Percentiles rank a stretch among this genome's conserved stretches.
phyloP scores from a whole-genome alignment of 2,329 filamentous ascomycete genomes.

The Fonsecaea nubica region DNA sequence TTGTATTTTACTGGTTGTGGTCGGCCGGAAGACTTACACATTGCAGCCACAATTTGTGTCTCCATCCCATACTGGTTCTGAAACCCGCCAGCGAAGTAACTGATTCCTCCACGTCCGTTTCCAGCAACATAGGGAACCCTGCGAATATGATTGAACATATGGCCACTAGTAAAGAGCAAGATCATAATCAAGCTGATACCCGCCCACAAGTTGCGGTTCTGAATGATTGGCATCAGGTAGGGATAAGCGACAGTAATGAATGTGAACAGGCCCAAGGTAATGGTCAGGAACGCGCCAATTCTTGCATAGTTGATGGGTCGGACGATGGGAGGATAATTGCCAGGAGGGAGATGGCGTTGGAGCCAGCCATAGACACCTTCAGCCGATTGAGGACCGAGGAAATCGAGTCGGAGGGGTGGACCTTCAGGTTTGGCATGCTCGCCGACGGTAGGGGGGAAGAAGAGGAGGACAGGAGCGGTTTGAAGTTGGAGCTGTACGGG shows the following conservation, averaged over 20 bases:
- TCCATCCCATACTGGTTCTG: conserved; percentile 93
- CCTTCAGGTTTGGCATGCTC: conserved; percentile 74
- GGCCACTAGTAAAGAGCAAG: conserved; percentile 90
- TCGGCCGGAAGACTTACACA: conserved; percentile 70
- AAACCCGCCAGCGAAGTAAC: conserved; percentile 89
- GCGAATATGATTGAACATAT: conserved; percentile 99
- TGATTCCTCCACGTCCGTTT: conserved; percentile 83
- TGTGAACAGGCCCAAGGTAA: conserved; percentile 73
- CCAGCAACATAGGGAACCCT: conserved; percentile 91
- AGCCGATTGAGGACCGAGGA: conserved; percentile 76
- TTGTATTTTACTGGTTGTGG: neutral
- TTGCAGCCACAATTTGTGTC: conserved; percentile 90
- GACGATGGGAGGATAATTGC: conserved; percentile 72
- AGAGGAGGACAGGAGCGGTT: conserved; percentile 87
- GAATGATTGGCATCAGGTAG: conserved; percentile 79
- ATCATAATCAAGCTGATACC: conserved; percentile 86
- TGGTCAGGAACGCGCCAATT: conserved; percentile 70
- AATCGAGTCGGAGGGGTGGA: conserved; percentile 82
- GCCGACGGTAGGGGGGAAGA: conserved; percentile 85
- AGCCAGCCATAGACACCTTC: conserved; percentile 83
- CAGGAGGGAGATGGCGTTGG: conserved; percentile 73
- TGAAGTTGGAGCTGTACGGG: conserved; percentile 78
- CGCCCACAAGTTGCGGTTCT: conserved; percentile 94
- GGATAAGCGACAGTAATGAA: conserved; percentile 74
- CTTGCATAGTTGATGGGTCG: conserved; percentile 88